Percentiles rank a stretch among this genome's conserved stretches.
Evolutionary conservation across 768 basidiomycete genomes (phyloP).

Genomic region (Lactarius pseudohatsudake): DNA sequence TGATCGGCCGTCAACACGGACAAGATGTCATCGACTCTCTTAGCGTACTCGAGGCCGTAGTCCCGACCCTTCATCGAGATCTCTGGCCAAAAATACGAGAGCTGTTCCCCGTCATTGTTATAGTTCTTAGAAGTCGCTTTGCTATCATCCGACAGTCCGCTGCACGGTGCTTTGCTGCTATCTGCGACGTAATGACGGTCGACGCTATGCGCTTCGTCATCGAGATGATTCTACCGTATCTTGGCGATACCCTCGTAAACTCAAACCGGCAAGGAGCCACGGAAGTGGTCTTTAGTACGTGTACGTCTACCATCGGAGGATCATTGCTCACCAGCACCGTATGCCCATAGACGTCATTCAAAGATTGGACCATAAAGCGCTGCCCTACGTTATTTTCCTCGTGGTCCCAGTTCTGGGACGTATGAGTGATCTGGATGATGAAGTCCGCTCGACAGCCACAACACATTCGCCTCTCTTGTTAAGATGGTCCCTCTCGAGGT

Average conservation of each 20-base stretch:
- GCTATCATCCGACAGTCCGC: slow-evolving; percentile 89
- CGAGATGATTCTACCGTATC: slow-evolving; percentile 73
- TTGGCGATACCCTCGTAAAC: slow-evolving; percentile 74
- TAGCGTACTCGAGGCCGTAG: slow-evolving; percentile 82
- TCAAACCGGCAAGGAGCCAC: slow-evolving; percentile 85
- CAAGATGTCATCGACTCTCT: slow-evolving; percentile 93
- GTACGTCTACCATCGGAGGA: slow-evolving; percentile 10
- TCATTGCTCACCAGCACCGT: slow-evolving; percentile 26
- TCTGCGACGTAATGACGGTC: slow-evolving; percentile 82
- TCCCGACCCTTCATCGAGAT: slow-evolving; percentile 67
- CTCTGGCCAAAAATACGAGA: slow-evolving; percentile 68
- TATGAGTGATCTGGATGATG: slow-evolving; percentile 94
- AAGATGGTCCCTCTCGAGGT: slow-evolving; percentile 99
- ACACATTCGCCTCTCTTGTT: slow-evolving; percentile 93
- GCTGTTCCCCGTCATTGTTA: slow-evolving; percentile 72
- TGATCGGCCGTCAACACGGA: slow-evolving; percentile 71
- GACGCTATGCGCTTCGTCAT: slow-evolving; percentile 91
- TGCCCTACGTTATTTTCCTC: slow-evolving; percentile 96
- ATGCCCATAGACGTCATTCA: slow-evolving; percentile 76
- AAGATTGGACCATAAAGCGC: slow-evolving; percentile 85
- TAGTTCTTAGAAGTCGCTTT: slow-evolving; percentile 81
- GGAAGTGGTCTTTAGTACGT: slow-evolving; percentile 89
- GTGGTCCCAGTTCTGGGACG: slow-evolving; percentile 94
- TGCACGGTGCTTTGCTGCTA: slow-evolving; percentile 81
- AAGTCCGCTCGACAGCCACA: slow-evolving; percentile 91